phyloP scores from a whole-genome alignment of 495 filamentous ascomycete genomes.

The Pyrenopolyporus hunteri region DNA sequence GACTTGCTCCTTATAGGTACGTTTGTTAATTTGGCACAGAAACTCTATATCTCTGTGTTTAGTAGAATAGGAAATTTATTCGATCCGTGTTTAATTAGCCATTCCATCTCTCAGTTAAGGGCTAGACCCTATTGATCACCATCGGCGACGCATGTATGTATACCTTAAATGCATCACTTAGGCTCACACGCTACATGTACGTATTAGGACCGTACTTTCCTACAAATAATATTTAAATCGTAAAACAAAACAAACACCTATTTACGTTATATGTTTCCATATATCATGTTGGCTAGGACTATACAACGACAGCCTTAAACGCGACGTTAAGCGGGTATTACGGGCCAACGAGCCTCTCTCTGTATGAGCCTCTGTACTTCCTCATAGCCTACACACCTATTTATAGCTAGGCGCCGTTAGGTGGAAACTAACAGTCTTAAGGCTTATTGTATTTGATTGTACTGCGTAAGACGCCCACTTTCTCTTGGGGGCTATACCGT shows the following conservation, averaged over 20 bases:
- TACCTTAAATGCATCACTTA: too few species aligned
- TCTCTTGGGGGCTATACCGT: conserved; percentile 7
- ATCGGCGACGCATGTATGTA: too few species aligned
- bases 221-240: too few species aligned
- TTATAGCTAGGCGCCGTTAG: not conserved
- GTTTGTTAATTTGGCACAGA: too few species aligned
- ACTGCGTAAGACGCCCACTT: not conserved
- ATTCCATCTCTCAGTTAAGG: too few species aligned
- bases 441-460: not conserved
- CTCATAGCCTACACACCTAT: not conserved
- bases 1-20: too few species aligned
- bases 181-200: too few species aligned
- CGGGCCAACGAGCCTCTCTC: not conserved
- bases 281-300: not conserved
- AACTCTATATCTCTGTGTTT: too few species aligned
- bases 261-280: not conserved
- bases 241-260: not conserved
- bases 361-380: not conserved
- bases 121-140: too few species aligned
- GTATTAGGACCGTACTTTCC: too few species aligned
- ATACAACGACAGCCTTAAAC: not conserved
- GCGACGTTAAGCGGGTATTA: not conserved
- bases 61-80: too few species aligned
- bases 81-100: too few species aligned
- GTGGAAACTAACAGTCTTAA: not conserved